These are phyloP conservation scores for Eimeria falciformis DNA, from an alignment of 169 alveolate species.

Conservation along the genomic window DNA sequence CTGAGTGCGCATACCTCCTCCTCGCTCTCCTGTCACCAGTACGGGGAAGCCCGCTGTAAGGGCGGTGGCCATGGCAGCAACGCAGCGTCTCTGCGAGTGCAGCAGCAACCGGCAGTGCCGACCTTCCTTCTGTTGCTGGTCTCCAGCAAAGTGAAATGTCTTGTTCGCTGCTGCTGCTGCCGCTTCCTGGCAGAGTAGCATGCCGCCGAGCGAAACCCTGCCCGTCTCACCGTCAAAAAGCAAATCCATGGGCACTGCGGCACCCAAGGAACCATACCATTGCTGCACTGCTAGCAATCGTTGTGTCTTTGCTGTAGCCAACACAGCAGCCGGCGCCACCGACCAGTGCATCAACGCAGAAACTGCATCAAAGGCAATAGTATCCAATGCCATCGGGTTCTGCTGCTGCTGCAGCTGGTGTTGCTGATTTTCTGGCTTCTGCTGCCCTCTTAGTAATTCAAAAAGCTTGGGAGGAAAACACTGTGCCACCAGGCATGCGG, in stretches of 20 bases:
- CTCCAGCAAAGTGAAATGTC: too few relatives aligned
- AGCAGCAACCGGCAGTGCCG: slow-evolving; percentile 19
- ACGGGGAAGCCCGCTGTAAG: slow-evolving; percentile 45
- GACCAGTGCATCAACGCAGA: slow-evolving; percentile 36
- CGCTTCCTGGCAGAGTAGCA: slow-evolving; percentile 10
- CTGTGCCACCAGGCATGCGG: slow-evolving; percentile 2
- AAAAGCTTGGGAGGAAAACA: slow-evolving; percentile 39
- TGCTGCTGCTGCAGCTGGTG: slow-evolving; percentile 15
- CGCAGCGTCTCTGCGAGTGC: slow-evolving; percentile 59
- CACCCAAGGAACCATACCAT: background rate
- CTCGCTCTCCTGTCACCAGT: slow-evolving; percentile 65
- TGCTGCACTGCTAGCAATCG: background rate
- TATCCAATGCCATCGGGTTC: background rate
- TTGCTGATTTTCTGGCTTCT: slow-evolving; percentile 5
- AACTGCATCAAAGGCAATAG: background rate
- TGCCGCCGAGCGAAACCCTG: slow-evolving; percentile 31
- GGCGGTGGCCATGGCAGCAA: slow-evolving; percentile 57
- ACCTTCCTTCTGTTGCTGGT: background rate
- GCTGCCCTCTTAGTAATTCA: slow-evolving; percentile 17
- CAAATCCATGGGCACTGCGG: slow-evolving; percentile 18
- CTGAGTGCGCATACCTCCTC: slow-evolving; percentile 45
- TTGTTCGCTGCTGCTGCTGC: slow-evolving; percentile 18
- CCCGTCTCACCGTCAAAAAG: background rate
- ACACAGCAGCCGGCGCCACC: slow-evolving; percentile 55
- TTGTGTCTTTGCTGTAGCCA: slow-evolving; percentile 37